These are phyloP conservation scores for Phanerodontia chrysosporium DNA, from an alignment of 768 basidiomycete genomes.

Conservation along the genomic window DNA sequence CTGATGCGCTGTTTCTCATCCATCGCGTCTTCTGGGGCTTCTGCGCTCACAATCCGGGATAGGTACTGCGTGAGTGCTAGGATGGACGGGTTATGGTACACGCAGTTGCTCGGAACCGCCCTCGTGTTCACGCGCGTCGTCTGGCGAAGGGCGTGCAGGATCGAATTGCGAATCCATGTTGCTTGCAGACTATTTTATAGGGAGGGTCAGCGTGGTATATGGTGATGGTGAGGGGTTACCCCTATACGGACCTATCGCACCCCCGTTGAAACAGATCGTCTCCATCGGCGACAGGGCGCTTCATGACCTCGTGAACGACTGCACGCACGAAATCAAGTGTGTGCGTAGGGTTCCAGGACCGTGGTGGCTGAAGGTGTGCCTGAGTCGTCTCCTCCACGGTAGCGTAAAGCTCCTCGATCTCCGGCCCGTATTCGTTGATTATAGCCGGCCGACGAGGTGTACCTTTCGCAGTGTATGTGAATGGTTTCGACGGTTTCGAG, in stretches of 20 bases:
- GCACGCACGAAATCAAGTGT: constrained; percentile 28
- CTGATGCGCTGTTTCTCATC: neutral
- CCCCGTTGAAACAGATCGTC: constrained; percentile 38
- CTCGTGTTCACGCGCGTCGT: constrained; percentile 20
- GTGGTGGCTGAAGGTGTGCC: constrained; percentile 24
- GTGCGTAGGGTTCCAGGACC: constrained; percentile 19
- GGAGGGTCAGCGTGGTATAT: neutral
- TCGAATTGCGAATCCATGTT: constrained; percentile 36
- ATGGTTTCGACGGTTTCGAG: constrained; percentile 35
- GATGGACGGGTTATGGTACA: constrained; percentile 29
- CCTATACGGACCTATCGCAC: constrained; percentile 33
- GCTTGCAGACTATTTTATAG: constrained; percentile 33
- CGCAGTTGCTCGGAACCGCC: constrained; percentile 27
- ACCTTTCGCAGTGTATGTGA: constrained; percentile 39
- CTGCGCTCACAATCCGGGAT: neutral
- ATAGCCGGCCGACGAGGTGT: constrained; percentile 34
- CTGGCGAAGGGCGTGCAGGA: constrained; percentile 31
- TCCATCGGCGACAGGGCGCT: constrained; percentile 21
- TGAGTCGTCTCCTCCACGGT: constrained; percentile 28
- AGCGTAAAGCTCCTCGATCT: constrained; percentile 35
- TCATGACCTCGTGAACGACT: constrained; percentile 31
- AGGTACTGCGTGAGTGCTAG: neutral
- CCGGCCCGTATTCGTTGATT: constrained; percentile 32
- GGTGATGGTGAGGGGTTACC: neutral
- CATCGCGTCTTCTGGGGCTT: neutral